A percentile compares a stretch with the other conserved stretches of the same genome.
These are phyloP conservation scores for Capniomyces stellatus DNA, from an alignment of 371 early-diverging fungal species.

Conservation along the genomic window DNA sequence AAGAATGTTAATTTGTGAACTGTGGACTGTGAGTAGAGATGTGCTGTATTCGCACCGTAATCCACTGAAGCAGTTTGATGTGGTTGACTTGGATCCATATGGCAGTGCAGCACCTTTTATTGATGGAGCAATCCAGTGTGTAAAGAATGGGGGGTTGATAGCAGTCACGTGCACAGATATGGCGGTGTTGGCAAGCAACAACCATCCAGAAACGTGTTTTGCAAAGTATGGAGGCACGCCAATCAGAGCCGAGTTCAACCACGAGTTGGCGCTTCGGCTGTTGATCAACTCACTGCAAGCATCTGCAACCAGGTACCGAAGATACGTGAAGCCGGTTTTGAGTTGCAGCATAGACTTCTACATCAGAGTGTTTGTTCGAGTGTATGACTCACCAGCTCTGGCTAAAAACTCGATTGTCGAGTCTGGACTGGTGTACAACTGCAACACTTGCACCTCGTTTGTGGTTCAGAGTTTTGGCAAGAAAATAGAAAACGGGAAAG, in stretches of 20 bases:
- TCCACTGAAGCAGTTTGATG: slow-evolving; percentile 43
- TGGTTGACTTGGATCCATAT: slow-evolving; percentile 96
- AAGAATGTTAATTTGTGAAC: too few relatives aligned
- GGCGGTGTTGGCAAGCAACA: slow-evolving; percentile 86
- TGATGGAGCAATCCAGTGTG: slow-evolving; percentile 88
- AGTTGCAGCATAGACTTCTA: slow-evolving; percentile 98
- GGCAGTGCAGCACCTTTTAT: slow-evolving; percentile 95
- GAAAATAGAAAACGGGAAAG: slow-evolving; percentile 25
- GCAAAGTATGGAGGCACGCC: slow-evolving; percentile 93
- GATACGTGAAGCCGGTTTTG: slow-evolving; percentile 78
- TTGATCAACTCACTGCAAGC: slow-evolving; percentile 72
- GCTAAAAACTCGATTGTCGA: slow-evolving; percentile 63
- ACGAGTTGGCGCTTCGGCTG: slow-evolving; percentile 81
- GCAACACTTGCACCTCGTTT: slow-evolving; percentile 64
- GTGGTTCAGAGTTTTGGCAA: slow-evolving; percentile 50
- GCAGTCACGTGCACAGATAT: slow-evolving; percentile 99
- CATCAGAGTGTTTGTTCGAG: slow-evolving; percentile 94
- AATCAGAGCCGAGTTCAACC: slow-evolving; percentile 58
- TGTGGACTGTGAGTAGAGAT: too few relatives aligned
- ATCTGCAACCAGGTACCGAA: slow-evolving; percentile 74
- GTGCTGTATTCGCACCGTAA: slow-evolving; percentile 67
- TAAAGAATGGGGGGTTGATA: slow-evolving; percentile 84
- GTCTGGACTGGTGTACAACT: slow-evolving; percentile 63
- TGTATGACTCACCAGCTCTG: slow-evolving; percentile 53
- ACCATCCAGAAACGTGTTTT: slow-evolving; percentile 77